These are phyloP conservation scores for Wickerhamiella hasegawae DNA, from an alignment of 805 yeast genomes.

Conservation along the genomic window DNA sequence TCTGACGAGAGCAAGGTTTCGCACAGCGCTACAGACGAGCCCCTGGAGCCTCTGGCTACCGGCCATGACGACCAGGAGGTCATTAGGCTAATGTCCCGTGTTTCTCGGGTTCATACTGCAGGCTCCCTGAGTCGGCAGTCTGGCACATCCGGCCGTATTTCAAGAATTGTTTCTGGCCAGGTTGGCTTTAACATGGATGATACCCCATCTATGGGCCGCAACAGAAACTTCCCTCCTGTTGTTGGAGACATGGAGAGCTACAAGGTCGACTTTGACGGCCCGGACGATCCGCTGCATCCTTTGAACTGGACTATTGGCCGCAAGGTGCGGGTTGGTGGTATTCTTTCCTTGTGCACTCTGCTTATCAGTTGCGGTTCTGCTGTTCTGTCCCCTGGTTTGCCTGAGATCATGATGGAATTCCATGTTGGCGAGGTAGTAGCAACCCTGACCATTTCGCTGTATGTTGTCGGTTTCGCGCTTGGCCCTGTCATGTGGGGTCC, in stretches of 20 bases:
- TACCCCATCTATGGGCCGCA: constrained; percentile 12
- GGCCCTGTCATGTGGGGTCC: constrained; percentile 92
- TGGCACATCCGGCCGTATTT: background rate
- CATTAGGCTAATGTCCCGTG: background rate
- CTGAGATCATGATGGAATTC: constrained; percentile 32
- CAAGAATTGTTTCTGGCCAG: background rate
- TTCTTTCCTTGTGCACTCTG: constrained; percentile 10
- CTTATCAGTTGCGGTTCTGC: constrained; percentile 5
- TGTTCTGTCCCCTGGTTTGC: constrained; percentile 24
- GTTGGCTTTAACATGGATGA: background rate
- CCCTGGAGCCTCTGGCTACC: too few relatives aligned
- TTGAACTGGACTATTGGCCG: constrained; percentile 3
- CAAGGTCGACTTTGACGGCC: constrained; percentile 6
- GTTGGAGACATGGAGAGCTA: constrained; percentile 20
- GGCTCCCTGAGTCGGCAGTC: background rate
- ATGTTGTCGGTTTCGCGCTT: constrained; percentile 79
- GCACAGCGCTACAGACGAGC: too few relatives aligned
- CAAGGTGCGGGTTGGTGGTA: constrained; percentile 14
- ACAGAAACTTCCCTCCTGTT: constrained; percentile 5
- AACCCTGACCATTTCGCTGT: constrained; percentile 59
- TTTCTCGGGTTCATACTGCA: background rate
- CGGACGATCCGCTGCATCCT: constrained; percentile 4
- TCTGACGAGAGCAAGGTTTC: too few relatives aligned
- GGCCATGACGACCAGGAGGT: background rate
- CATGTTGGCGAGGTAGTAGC: constrained; percentile 55